phyloP scores from a whole-genome alignment of 202 grass and related monocot genomes.

The Dendrocalamus latiflorus region DNA sequence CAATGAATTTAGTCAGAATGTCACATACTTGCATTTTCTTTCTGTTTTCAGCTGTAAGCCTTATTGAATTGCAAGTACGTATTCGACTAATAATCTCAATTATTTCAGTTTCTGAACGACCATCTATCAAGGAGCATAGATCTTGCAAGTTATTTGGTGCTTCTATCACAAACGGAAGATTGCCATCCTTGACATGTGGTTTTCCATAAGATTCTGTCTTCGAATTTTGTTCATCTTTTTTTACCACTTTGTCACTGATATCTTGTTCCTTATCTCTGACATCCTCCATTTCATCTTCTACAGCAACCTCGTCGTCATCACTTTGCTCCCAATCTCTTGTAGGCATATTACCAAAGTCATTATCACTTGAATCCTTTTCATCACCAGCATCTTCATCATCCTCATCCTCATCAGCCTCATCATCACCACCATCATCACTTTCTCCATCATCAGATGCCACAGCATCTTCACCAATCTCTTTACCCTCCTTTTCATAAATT shows the following conservation, averaged over 20 bases:
- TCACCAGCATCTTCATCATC: constrained; percentile 31
- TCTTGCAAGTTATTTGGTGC: constrained; percentile 68
- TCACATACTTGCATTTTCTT: no score
- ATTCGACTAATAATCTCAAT: constrained; percentile 80
- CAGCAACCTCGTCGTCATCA: constrained; percentile 58
- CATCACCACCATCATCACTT: constrained; percentile 35
- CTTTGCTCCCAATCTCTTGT: constrained; percentile 87
- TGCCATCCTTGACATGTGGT: constrained; percentile 18
- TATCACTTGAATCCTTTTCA: constrained; percentile 39
- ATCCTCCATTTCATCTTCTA: constrained; percentile 51
- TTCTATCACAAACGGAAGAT: constrained; percentile 90
- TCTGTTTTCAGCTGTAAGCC: no score
- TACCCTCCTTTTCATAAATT: constrained; percentile 59
- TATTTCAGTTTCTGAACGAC: constrained; percentile 68
- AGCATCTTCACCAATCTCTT: constrained; percentile 37
- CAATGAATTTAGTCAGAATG: no score
- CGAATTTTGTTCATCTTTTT: constrained; percentile 8
- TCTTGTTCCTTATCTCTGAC: constrained; percentile 43
- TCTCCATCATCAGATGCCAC: constrained; percentile 49
- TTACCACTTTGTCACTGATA: constrained; percentile 30
- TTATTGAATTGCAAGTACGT: no score
- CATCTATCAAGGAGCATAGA: constrained; percentile 67
- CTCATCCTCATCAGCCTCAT: constrained; percentile 33
- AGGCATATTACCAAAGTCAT: constrained; percentile 57
- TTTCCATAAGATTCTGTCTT: constrained; percentile 42